Conservation (phyloP, 2,329 filamentous ascomycete genomes). For the Phialophora macrospora region DNA sequence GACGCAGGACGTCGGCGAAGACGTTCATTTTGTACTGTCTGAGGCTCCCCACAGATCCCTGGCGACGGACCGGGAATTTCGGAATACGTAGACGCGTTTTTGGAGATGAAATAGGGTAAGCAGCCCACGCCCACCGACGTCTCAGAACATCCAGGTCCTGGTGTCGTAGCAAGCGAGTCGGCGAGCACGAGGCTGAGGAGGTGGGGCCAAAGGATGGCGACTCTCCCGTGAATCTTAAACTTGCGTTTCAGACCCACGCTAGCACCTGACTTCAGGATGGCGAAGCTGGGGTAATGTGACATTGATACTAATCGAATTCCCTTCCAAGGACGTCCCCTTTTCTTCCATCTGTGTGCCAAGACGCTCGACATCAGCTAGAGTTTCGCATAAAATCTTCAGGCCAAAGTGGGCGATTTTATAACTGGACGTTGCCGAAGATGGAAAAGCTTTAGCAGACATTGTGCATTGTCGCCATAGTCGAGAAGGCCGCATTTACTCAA, state of each 20-base stretch:
- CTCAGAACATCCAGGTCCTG: slow-evolving; percentile 10
- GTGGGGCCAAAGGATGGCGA: slow-evolving; percentile 16
- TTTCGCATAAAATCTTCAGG: slow-evolving; percentile 7
- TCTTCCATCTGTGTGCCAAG: not conserved
- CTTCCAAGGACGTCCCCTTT: not conserved
- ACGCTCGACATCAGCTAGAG: not conserved
- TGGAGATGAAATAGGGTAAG: slow-evolving; percentile 11
- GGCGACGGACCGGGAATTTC: not conserved
- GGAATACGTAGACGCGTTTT: not conserved
- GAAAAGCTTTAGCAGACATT: not conserved
- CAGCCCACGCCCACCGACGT: slow-evolving; percentile 12
- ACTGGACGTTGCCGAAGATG: not conserved
- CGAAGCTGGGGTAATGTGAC: not conserved
- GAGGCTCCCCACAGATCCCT: not conserved
- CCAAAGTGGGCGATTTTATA: not conserved
- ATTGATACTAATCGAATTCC: not conserved
- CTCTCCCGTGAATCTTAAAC: slow-evolving; percentile 21
- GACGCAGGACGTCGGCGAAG: not conserved
- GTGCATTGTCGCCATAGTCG: not conserved
- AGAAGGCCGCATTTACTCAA: slow-evolving; percentile 62
- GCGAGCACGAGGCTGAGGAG: slow-evolving; percentile 15
- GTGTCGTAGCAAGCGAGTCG: not conserved
- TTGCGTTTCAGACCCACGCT: slow-evolving; percentile 23
- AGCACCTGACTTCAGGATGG: slow-evolving; percentile 3
- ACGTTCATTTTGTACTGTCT: slow-evolving; percentile 7